Percentiles rank a stretch among this genome's conserved stretches.
These are phyloP conservation scores for Moesziomyces parantarcticus DNA, from an alignment of 1,284 basidiomycete species.

Conservation along the genomic window DNA sequence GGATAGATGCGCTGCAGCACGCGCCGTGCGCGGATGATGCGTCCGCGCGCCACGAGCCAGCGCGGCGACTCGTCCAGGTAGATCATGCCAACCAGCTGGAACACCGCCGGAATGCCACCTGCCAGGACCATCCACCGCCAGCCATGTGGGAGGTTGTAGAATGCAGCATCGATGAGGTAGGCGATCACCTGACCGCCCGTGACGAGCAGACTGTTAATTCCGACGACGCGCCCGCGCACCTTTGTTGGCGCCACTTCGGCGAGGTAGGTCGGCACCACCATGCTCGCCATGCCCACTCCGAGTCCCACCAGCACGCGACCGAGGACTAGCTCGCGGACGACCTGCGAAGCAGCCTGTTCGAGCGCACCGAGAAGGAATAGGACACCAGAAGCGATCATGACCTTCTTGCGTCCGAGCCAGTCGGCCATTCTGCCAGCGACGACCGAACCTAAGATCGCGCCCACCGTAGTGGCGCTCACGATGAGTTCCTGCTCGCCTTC, in stretches of 20 bases:
- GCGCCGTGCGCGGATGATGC: slow-evolving; percentile 42
- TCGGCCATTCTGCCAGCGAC: slow-evolving; percentile 50
- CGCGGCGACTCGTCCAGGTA: slow-evolving; percentile 60
- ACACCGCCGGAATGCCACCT: slow-evolving; percentile 51
- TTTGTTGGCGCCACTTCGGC: slow-evolving; percentile 56
- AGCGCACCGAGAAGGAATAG: slow-evolving; percentile 58
- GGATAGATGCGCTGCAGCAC: slow-evolving; percentile 60
- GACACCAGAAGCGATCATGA: slow-evolving; percentile 52
- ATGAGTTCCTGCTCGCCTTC: slow-evolving; percentile 61
- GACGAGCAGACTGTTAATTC: slow-evolving; percentile 57
- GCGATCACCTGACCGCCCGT: slow-evolving; percentile 62
- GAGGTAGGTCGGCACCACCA: slow-evolving; percentile 56
- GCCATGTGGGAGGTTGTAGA: slow-evolving; percentile 56
- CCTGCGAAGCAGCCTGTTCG: slow-evolving; percentile 59
- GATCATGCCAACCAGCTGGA: slow-evolving; percentile 57
- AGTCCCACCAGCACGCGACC: slow-evolving; percentile 56
- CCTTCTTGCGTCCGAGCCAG: slow-evolving; percentile 53
- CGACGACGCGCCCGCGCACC: slow-evolving; percentile 55
- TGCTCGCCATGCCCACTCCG: slow-evolving; percentile 57
- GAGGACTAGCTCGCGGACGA: slow-evolving; percentile 56
- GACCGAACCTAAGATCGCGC: slow-evolving; percentile 57
- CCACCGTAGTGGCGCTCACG: slow-evolving; percentile 57
- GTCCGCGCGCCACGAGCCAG: slow-evolving; percentile 53
- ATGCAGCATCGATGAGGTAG: slow-evolving; percentile 52
- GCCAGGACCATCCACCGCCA: slow-evolving; percentile 63